These are phyloP conservation scores for Bathelium albidoporum DNA, from an alignment of 495 filamentous ascomycete genomes.

Conservation along the genomic window DNA sequence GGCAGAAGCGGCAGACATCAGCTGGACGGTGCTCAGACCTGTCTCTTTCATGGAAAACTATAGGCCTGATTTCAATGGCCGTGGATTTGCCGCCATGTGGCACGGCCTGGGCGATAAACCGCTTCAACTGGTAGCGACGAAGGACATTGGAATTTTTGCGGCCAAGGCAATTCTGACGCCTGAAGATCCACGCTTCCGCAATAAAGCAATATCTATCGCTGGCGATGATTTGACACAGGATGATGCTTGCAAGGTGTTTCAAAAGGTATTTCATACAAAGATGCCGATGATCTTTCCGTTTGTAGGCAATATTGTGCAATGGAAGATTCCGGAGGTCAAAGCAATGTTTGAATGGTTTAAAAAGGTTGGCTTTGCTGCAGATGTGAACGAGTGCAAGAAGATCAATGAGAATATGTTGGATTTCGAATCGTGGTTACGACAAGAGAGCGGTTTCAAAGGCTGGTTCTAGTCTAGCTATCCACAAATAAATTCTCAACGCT, in stretches of 20 bases:
- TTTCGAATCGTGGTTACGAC: background rate
- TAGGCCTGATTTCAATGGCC: conserved; percentile 22
- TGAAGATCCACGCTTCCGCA: conserved; percentile 10
- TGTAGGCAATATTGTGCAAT: conserved; percentile 11
- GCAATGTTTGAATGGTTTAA: conserved; percentile 21
- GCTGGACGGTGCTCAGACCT: conserved; percentile 30
- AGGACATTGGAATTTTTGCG: conserved; percentile 33
- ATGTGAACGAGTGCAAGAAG: conserved; percentile 8
- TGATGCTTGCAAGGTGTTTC: conserved; percentile 14
- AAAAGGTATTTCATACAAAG: conserved; percentile 14
- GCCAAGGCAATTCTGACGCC: conserved; percentile 26
- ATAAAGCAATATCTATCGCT: conserved; percentile 16
- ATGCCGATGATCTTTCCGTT: conserved; percentile 14
- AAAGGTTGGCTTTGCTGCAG: conserved; percentile 8
- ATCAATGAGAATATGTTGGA: background rate
- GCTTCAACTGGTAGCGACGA: conserved; percentile 22
- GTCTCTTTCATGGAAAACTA: conserved; percentile 38
- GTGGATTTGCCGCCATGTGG: conserved; percentile 19
- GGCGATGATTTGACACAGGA: conserved; percentile 16
- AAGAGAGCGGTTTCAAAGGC: conserved; percentile 2
- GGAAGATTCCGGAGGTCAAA: conserved; percentile 14
- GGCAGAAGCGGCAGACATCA: conserved; percentile 2
- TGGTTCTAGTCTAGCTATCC: background rate
- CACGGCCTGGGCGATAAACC: conserved; percentile 13
- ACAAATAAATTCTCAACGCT: background rate